These are phyloP conservation scores for Boletus speciosus DNA, from an alignment of 768 basidiomycete genomes.

Conservation along the genomic window DNA sequence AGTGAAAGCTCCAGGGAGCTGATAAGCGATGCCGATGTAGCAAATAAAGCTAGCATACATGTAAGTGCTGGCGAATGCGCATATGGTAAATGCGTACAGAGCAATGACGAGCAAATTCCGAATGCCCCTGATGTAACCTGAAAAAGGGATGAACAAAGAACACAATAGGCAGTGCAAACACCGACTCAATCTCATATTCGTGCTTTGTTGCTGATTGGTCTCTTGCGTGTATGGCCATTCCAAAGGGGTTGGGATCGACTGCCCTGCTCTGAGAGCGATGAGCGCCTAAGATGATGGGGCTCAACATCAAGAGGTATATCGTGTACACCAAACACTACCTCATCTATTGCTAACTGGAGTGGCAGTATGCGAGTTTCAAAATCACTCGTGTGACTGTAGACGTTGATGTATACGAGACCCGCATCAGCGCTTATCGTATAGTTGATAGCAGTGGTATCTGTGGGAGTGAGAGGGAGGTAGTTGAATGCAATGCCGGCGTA, in stretches of 20 bases:
- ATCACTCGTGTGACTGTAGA: constrained; percentile 61
- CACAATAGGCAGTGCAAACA: constrained; percentile 3
- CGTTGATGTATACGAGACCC: constrained; percentile 63
- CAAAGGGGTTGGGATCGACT: constrained; percentile 50
- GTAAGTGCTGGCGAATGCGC: not conserved
- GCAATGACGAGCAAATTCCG: constrained; percentile 62
- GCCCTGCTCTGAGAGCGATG: constrained; percentile 63
- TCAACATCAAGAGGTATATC: not conserved
- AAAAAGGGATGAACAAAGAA: not conserved
- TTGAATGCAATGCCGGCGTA: constrained; percentile 66
- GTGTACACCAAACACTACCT: constrained; percentile 35
- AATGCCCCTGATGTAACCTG: constrained; percentile 63
- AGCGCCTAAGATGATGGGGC: constrained; percentile 48
- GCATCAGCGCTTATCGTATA: constrained; percentile 71
- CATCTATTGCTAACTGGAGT: constrained; percentile 74
- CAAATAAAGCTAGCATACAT: constrained; percentile 51
- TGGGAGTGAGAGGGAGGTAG: constrained; percentile 43
- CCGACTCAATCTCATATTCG: constrained; percentile 54
- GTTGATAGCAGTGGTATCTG: constrained; percentile 41
- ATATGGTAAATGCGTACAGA: constrained; percentile 41
- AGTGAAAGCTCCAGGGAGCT: constrained; percentile 68
- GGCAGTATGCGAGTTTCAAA: constrained; percentile 67
- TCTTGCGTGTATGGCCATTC: constrained; percentile 73
- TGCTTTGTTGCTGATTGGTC: constrained; percentile 61
- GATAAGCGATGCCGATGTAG: constrained; percentile 73